These are phyloP conservation scores for Endocalyx cinctus DNA, from an alignment of 2,329 filamentous ascomycete species.

Conservation along the genomic window DNA sequence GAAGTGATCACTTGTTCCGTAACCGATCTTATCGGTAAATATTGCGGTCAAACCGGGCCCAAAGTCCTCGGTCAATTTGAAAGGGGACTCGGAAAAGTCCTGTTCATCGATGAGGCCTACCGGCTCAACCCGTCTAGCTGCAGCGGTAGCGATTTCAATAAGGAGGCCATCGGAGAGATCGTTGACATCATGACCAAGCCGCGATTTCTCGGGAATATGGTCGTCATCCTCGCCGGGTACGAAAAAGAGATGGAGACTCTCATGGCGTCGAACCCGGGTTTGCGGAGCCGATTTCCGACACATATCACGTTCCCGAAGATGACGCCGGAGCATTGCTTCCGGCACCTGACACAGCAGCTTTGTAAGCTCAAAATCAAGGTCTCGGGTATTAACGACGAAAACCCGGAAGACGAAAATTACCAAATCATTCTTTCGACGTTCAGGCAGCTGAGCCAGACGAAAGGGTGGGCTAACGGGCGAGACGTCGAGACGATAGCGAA, in stretches of 20 bases:
- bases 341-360: slow-evolving; percentile 8
- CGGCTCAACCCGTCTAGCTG: no score
- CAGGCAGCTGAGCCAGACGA: slow-evolving; percentile 6
- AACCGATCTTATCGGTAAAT: slow-evolving; percentile 62
- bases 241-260: slow-evolving; percentile 47
- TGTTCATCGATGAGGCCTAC: slow-evolving; percentile 6
- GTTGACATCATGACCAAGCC: slow-evolving; percentile 28
- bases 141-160: no score
- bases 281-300: slow-evolving; percentile 43
- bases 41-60: slow-evolving; percentile 43
- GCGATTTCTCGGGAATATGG: slow-evolving; percentile 40
- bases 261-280: slow-evolving; percentile 45
- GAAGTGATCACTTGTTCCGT: slow-evolving; percentile 63
- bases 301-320: slow-evolving; percentile 8
- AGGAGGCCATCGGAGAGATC: slow-evolving; percentile 18
- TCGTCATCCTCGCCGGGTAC: slow-evolving; percentile 53
- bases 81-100: slow-evolving; percentile 5
- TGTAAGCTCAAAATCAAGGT: slow-evolving; percentile 9
- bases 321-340: not conserved
- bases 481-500: slow-evolving; percentile 10
- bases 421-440: slow-evolving; percentile 6
- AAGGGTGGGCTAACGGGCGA: slow-evolving; percentile 10
- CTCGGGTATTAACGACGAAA: slow-evolving; percentile 3
- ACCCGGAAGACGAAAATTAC: slow-evolving; percentile 4
- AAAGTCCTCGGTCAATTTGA: slow-evolving; percentile 8